These are phyloP conservation scores for Fusarium sp. DNA, from an alignment of 2,329 filamentous ascomycete genomes.

Conservation along the genomic window DNA sequence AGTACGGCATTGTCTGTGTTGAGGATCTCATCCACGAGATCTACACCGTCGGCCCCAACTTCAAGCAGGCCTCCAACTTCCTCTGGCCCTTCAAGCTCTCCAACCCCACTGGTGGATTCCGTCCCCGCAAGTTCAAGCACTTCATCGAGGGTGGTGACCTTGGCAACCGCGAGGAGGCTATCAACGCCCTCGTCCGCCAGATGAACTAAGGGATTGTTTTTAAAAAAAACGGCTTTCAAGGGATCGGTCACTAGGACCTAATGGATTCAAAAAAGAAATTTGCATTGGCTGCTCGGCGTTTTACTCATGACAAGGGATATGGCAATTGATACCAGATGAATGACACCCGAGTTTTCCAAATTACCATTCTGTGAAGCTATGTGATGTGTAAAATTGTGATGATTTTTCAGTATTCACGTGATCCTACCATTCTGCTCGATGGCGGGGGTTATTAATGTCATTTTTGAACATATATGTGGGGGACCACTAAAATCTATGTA, in stretches of 20 bases:
- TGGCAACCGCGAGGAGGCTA: constrained; percentile 98
- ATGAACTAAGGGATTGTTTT: constrained; percentile 80
- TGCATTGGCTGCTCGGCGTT: constrained; percentile 56
- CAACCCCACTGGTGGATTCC: constrained; percentile 98
- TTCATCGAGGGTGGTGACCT: constrained; percentile 98
- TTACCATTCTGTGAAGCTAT: constrained; percentile 32
- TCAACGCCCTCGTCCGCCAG: constrained; percentile 95
- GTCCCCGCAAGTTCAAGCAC: constrained; percentile 97
- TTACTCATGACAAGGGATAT: constrained; percentile 53
- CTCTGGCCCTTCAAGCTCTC: constrained; percentile 99
- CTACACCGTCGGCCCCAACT: constrained; percentile 98
- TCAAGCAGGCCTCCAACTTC: constrained; percentile 99
- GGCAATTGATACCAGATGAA: constrained; percentile 57
- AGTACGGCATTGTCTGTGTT: constrained; percentile 99
- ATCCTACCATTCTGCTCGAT: not conserved
- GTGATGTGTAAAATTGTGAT: not conserved
- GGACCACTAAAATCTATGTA: constrained; percentile 17
- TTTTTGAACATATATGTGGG: constrained; percentile 21
- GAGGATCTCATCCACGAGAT: constrained; percentile 99
- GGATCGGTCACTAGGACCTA: constrained; percentile 45
- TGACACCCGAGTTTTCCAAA: constrained; percentile 54
- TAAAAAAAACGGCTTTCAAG: constrained; percentile 39
- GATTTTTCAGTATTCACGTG: not conserved
- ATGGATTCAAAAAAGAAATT: constrained; percentile 46
- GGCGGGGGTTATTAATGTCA: constrained; percentile 38